Evolutionary conservation across 2,329 filamentous ascomycete species (phyloP).

Genomic region (Aspergillus aculeatinus): DNA sequence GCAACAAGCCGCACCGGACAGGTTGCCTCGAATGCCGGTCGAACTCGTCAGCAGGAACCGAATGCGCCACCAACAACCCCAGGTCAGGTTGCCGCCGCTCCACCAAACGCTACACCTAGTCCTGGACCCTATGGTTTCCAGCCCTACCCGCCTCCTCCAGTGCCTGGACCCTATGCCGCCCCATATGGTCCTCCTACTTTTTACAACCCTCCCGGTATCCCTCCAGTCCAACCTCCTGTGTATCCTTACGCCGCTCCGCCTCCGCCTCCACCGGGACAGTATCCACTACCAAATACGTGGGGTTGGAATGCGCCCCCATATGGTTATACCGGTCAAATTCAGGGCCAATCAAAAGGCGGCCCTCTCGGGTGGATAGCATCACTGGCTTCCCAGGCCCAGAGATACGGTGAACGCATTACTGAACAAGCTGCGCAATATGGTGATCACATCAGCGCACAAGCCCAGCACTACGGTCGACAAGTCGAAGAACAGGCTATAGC

Average conservation of each 20-base stretch:
- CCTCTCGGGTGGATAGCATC: slow-evolving; percentile 35
- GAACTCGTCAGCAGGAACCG: slow-evolving; percentile 7
- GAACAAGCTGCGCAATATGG: slow-evolving; percentile 37
- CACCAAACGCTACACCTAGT: slow-evolving; percentile 8
- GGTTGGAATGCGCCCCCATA: slow-evolving; percentile 29
- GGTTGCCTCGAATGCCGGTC: slow-evolving; percentile 11
- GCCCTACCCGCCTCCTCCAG: slow-evolving; percentile 12
- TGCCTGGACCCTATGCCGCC: slow-evolving; percentile 14
- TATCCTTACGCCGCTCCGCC: slow-evolving; percentile 21
- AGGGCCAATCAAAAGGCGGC: slow-evolving; percentile 27
- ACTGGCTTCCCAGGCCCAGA: slow-evolving; percentile 39
- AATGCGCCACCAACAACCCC: slow-evolving; percentile 6
- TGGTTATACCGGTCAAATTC: slow-evolving; percentile 19
- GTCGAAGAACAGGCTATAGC: slow-evolving; percentile 41
- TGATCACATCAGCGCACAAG: slow-evolving; percentile 34
- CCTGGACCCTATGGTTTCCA: slow-evolving; percentile 16
- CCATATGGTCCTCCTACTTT: slow-evolving; percentile 26
- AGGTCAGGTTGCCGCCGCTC: slow-evolving; percentile 11
- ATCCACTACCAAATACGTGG: slow-evolving; percentile 25
- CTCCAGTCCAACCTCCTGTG: slow-evolving; percentile 21
- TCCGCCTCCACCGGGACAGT: slow-evolving; percentile 17
- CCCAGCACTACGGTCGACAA: slow-evolving; percentile 37
- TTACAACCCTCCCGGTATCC: slow-evolving; percentile 13
- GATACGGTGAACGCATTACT: slow-evolving; percentile 40
- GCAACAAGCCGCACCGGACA: slow-evolving; percentile 27